Evolutionary conservation across 1,139 yeast species (phyloP).

Genomic region (Zygosaccharomyces pseudobailii): DNA sequence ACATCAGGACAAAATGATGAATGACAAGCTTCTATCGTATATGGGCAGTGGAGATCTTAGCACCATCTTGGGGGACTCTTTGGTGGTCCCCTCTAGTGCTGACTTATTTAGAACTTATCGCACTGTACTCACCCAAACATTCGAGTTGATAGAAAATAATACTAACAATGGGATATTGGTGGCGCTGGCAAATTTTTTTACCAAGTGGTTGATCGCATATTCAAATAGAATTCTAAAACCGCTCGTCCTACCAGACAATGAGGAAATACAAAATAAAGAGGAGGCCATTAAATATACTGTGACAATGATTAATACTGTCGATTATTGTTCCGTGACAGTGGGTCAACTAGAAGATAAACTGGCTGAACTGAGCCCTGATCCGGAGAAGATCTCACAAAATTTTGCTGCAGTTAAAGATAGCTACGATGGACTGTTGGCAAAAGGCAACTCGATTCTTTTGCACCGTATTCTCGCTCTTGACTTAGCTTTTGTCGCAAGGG

Average conservation of each 20-base stretch:
- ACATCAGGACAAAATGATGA: conserved; percentile 66
- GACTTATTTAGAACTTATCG: conserved; percentile 78
- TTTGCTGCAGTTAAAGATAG: conserved; percentile 55
- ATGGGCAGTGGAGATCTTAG: conserved; percentile 44
- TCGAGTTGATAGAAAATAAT: conserved; percentile 47
- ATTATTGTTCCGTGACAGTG: conserved; percentile 76
- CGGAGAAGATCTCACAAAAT: conserved; percentile 37
- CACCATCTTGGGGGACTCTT: conserved; percentile 42
- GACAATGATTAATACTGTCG: conserved; percentile 79
- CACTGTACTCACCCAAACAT: conserved; percentile 65
- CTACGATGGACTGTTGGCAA: conserved; percentile 55
- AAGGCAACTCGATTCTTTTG: conserved; percentile 53
- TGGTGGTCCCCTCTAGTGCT: conserved; percentile 76
- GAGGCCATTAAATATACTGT: conserved; percentile 69
- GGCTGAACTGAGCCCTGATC: conserved; percentile 43
- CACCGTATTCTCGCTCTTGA: conserved; percentile 53
- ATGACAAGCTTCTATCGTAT: conserved; percentile 57
- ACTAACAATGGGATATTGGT: conserved; percentile 25
- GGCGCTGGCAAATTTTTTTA: conserved; percentile 55
- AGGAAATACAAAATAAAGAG: conserved; percentile 37
- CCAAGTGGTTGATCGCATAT: conserved; percentile 63
- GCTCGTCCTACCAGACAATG: conserved; percentile 41
- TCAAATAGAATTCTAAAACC: conserved; percentile 57
- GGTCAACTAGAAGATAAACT: conserved; percentile 71
- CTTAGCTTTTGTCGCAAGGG: conserved; percentile 74